These are phyloP conservation scores for Lactarius vividus DNA, from an alignment of 768 basidiomycete genomes.

Conservation along the genomic window DNA sequence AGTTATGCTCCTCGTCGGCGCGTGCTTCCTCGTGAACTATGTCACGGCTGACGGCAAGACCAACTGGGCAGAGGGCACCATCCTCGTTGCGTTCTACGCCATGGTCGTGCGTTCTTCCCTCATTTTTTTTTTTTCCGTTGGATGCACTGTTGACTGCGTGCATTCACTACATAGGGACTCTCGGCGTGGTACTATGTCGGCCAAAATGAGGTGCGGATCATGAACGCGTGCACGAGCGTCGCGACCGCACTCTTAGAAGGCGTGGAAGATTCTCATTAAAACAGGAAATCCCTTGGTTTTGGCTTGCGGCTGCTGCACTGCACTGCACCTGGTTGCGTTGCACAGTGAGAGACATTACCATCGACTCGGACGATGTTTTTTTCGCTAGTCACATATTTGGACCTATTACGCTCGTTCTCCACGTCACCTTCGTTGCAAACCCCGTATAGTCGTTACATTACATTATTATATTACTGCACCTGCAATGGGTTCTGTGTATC, in stretches of 20 bases:
- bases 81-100: slow-evolving; percentile 63
- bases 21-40: slow-evolving; percentile 77
- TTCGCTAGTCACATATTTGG: not conserved
- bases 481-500: not conserved
- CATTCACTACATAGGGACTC: slow-evolving; percentile 42
- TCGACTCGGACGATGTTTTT: not conserved
- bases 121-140: not conserved
- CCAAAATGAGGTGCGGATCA: slow-evolving; percentile 45
- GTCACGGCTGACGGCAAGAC: slow-evolving; percentile 77
- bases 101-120: slow-evolving; percentile 50
- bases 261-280: not conserved
- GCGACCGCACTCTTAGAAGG: slow-evolving; percentile 35
- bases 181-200: slow-evolving; percentile 68
- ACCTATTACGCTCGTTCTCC: not conserved
- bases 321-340: not conserved
- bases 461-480: not conserved
- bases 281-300: no score
- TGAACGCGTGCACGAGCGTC: slow-evolving; percentile 45
- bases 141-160: not conserved
- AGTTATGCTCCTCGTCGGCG: slow-evolving; percentile 58
- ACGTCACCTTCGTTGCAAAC: no score
- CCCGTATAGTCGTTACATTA: not conserved
- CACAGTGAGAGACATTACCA: no score
- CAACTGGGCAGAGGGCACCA: slow-evolving; percentile 72
- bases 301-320: no score